Conservation (phyloP, 2,329 filamentous ascomycete genomes). For the Claviceps citrina region DNA sequence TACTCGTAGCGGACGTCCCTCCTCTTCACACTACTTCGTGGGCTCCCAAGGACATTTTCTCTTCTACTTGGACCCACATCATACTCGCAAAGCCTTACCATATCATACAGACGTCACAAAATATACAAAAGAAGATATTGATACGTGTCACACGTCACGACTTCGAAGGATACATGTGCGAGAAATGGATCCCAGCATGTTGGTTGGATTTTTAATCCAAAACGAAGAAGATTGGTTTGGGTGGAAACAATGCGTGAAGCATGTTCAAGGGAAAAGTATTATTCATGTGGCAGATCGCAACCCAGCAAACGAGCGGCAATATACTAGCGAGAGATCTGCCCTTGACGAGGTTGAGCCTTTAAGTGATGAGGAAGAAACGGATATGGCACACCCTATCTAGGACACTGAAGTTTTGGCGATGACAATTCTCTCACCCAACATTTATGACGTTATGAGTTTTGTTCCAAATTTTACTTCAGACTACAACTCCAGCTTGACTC, state of each 20-base stretch:
- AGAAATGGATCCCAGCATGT: conserved; percentile 97
- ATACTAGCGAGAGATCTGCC: conserved; percentile 49
- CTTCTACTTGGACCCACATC: conserved; percentile 92
- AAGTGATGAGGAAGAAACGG: conserved; percentile 51
- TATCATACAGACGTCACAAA: conserved; percentile 39
- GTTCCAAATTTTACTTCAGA: not conserved
- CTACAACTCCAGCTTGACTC: not conserved
- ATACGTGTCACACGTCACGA: conserved; percentile 75
- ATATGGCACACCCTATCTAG: conserved; percentile 21
- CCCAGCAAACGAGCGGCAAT: conserved; percentile 36
- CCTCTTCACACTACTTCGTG: conserved; percentile 58
- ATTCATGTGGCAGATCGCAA: conserved; percentile 69
- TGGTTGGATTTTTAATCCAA: conserved; percentile 80
- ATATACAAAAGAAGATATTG: conserved; percentile 58
- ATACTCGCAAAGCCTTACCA: conserved; percentile 59
- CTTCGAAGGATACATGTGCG: conserved; percentile 68
- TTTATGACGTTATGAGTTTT: not conserved
- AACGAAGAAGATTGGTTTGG: conserved; percentile 69
- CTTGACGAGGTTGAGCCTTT: conserved; percentile 83
- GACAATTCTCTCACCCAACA: not conserved
- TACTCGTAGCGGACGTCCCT: conserved; percentile 61
- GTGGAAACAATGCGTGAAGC: conserved; percentile 64
- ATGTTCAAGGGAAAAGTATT: conserved; percentile 67
- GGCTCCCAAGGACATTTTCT: conserved; percentile 54
- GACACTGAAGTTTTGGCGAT: not conserved